phyloP scores from a whole-genome alignment of 192 early-diverging fungal genomes.

The Entomortierella chlamydospora region DNA sequence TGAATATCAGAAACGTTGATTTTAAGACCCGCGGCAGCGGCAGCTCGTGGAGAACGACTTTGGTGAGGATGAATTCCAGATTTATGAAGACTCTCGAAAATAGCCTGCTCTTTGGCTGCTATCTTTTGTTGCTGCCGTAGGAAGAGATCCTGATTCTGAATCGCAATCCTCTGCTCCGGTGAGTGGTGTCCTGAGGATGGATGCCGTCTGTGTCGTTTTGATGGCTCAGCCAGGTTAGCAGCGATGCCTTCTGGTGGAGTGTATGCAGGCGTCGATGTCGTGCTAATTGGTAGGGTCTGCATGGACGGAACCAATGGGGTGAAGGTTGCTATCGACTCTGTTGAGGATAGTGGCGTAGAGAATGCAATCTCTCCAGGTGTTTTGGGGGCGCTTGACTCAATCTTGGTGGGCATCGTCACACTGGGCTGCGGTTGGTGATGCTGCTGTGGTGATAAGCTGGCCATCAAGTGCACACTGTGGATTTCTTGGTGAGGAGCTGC shows the following conservation, averaged over 20 bases:
- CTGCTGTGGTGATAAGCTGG: neutral
- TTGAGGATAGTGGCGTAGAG: constrained; percentile 14
- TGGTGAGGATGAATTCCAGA: constrained; percentile 40
- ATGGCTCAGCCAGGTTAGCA: constrained; percentile 18
- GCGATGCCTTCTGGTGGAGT: constrained; percentile 23
- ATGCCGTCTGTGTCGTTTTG: constrained; percentile 42
- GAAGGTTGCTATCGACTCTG: constrained; percentile 20
- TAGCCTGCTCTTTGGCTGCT: constrained; percentile 27
- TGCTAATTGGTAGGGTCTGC: constrained; percentile 9
- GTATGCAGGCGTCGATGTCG: constrained; percentile 27
- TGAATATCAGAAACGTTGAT: constrained; percentile 46
- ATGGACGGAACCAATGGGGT: constrained; percentile 49
- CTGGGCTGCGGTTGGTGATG: constrained; percentile 24
- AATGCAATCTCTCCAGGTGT: constrained; percentile 18
- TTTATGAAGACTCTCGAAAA: constrained; percentile 16
- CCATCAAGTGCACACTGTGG: neutral
- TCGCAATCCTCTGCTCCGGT: constrained; percentile 24
- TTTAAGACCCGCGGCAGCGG: constrained; percentile 30
- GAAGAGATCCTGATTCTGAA: constrained; percentile 33
- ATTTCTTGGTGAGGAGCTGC: constrained; percentile 4
- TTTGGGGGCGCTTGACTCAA: neutral
- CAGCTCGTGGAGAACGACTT: constrained; percentile 42
- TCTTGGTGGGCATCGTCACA: neutral
- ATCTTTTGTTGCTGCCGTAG: constrained; percentile 38
- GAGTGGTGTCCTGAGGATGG: constrained; percentile 52